Evolutionary conservation across 163 green algal species (phyloP), one percentile per base, ranked within the genome.

Genomic region (Scenedesmus sp.): DNA sequence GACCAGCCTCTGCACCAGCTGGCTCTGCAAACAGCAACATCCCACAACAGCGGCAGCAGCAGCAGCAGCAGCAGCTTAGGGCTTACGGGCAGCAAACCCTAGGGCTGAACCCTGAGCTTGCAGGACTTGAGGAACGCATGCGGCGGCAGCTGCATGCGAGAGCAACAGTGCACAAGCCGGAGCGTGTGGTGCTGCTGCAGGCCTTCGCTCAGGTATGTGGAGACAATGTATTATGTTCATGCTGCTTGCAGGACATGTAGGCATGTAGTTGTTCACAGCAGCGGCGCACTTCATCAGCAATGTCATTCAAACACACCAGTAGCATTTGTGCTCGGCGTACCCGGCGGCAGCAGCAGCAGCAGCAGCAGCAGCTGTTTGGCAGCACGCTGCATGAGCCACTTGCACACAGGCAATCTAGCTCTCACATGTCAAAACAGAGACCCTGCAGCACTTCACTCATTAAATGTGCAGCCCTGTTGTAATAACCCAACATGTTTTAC

Each of bases 171-270:
- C 94, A 97, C 89, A 77, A 93, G 4, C 90, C 79, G 66, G 91
- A 95, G 79, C 89, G 91, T 7, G 94, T 88, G 8, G 87, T 96
- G 67, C 92, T 97, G 82, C 91, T 96, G 55, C 55, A 93, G 46
- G 91, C 90, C 46, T 95, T 96, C 89, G 94, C 83, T 16, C 93
- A 94, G 76, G 93, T 94, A 60, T 23, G 88, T 2, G 20, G 13
- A 18, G 59, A 76, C 5, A 12, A 5, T 16, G 70, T 13, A 79
- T 79, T 23, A 2, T 13, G 13, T 6, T 52, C 15, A 15, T 52
- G 4, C 70, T 79, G 23, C 70, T 79, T 70, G 20, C 59, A 73
- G 54, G 52, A 66, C 18, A 62, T 1, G 55, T 91, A 46, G 20
- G 46, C 66, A 15, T 70, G n/a, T 16, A 59, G 6, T 10, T 23